These are phyloP conservation scores for Boletus edulis DNA, from an alignment of 768 basidiomycete genomes.

Conservation along the genomic window DNA sequence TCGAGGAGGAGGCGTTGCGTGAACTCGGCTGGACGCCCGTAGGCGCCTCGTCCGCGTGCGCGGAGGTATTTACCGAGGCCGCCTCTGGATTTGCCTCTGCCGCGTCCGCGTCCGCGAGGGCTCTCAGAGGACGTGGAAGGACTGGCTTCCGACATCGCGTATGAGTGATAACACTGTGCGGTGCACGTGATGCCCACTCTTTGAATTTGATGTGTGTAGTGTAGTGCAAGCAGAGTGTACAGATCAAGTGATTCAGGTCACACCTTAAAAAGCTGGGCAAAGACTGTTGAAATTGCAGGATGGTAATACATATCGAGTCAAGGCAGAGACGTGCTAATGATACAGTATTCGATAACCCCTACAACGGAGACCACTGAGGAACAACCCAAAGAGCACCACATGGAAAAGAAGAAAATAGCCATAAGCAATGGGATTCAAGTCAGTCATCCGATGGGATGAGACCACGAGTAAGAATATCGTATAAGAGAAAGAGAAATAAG, in stretches of 20 bases:
- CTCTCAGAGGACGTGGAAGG: slow-evolving; percentile 8
- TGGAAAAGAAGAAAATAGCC: background rate
- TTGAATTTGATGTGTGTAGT: no score
- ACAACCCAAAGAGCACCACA: slow-evolving; percentile 13
- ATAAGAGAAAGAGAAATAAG: slow-evolving; percentile 27
- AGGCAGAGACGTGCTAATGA: slow-evolving; percentile 1
- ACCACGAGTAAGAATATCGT: slow-evolving; percentile 29
- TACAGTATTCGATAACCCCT: slow-evolving; percentile 13
- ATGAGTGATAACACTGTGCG: background rate
- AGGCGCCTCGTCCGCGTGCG: slow-evolving; percentile 62
- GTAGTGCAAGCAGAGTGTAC: no score
- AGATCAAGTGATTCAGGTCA: background rate
- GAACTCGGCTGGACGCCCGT: slow-evolving; percentile 67
- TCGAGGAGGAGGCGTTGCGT: slow-evolving; percentile 58
- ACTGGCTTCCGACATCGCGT: slow-evolving; percentile 13
- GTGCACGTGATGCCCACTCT: background rate
- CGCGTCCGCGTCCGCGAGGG: slow-evolving; percentile 41
- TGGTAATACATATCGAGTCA: slow-evolving; percentile 3
- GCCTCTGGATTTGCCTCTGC: slow-evolving; percentile 59
- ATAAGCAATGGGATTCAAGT: background rate
- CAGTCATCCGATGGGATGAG: slow-evolving; percentile 26
- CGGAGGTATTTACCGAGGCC: slow-evolving; percentile 74
- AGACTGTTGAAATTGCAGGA: background rate
- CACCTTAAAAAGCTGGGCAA: background rate
- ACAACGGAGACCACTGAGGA: background rate